Percentiles rank a stretch among this genome's conserved stretches.
Conservation (phyloP, 2,329 filamentous ascomycete species). For the Phyllosticta capitalensis region DNA sequence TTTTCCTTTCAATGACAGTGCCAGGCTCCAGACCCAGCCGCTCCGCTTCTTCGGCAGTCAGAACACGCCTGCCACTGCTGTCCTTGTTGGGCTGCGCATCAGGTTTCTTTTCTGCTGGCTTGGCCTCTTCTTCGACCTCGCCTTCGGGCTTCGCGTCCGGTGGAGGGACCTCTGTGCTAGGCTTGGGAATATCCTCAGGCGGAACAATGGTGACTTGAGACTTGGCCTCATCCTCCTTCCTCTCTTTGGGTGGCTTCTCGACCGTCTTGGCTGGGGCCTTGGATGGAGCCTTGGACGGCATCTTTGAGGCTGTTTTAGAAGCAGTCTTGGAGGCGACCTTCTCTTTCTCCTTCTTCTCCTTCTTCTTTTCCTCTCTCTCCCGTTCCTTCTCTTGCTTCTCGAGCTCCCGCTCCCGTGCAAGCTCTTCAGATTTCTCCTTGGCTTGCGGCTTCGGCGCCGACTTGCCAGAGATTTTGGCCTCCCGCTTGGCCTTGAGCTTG, state of each 20-base stretch:
- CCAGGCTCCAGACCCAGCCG: slow-evolving; percentile 30
- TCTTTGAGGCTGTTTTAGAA: neutral
- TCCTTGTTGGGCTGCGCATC: slow-evolving; percentile 4
- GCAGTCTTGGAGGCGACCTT: slow-evolving; percentile 18
- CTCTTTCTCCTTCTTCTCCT: slow-evolving; percentile 22
- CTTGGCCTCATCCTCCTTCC: slow-evolving; percentile 1
- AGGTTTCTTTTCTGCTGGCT: slow-evolving; percentile 5
- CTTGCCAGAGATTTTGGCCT: slow-evolving; percentile 11
- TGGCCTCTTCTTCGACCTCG: slow-evolving; percentile 1
- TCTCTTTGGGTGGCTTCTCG: slow-evolving; percentile 17
- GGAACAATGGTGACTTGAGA: slow-evolving; percentile 8
- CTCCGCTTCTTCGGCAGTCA: slow-evolving; percentile 29
- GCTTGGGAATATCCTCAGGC: slow-evolving; percentile 8
- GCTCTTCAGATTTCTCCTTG: slow-evolving; percentile 8
- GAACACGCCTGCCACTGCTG: slow-evolving; percentile 11
- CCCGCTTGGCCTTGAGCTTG: slow-evolving; percentile 13
- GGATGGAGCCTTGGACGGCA: slow-evolving; percentile 11
- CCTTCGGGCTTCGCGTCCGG: slow-evolving; percentile 12
- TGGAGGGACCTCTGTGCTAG: slow-evolving; percentile 7
- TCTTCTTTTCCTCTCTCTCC: slow-evolving; percentile 22
- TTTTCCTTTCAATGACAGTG: slow-evolving; percentile 44
- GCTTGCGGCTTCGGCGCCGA: neutral
- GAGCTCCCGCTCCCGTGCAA: slow-evolving; percentile 17
- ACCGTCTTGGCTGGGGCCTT: slow-evolving; percentile 12
- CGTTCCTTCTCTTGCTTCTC: slow-evolving; percentile 20